phyloP scores from a whole-genome alignment of 202 grass and related monocot species.

The Elaeis oleifera region DNA sequence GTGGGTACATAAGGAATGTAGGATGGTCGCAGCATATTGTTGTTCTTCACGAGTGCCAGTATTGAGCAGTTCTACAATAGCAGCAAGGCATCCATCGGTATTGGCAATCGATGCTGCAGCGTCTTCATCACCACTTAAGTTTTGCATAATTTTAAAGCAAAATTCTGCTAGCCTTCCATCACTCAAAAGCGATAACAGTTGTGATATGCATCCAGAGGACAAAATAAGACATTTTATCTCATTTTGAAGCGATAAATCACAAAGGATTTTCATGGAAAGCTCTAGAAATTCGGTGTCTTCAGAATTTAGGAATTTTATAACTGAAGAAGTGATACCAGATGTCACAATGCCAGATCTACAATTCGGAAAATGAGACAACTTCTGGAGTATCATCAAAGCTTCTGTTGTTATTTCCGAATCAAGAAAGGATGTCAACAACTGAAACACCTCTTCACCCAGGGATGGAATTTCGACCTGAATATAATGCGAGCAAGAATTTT shows the following conservation, averaged over 20 bases:
- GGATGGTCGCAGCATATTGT: constrained; percentile 50
- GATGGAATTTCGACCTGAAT: constrained; percentile 45
- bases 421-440: constrained; percentile 48
- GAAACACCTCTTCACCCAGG: constrained; percentile 46
- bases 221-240: constrained; percentile 41
- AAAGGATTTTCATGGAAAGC: constrained; percentile 53
- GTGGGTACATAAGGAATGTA: constrained; percentile 54
- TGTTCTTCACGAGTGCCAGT: constrained; percentile 51
- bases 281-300: constrained; percentile 48
- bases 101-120: constrained; percentile 36
- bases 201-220: constrained; percentile 54
- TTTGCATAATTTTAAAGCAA: constrained; percentile 55
- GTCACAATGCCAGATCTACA: constrained; percentile 35
- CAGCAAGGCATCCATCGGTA: constrained; percentile 46
- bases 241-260: constrained; percentile 41
- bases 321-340: constrained; percentile 36
- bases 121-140: constrained; percentile 54
- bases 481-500: constrained; percentile 5
- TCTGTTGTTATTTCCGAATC: constrained; percentile 39
- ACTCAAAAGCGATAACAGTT: constrained; percentile 42
- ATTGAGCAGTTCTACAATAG: constrained; percentile 62
- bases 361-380: constrained; percentile 32
- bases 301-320: constrained; percentile 41
- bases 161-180: constrained; percentile 49
- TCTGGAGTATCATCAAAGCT: constrained; percentile 52